Conservation (phyloP, 1,284 basidiomycete species). For the Psilocybe mexicana region DNA sequence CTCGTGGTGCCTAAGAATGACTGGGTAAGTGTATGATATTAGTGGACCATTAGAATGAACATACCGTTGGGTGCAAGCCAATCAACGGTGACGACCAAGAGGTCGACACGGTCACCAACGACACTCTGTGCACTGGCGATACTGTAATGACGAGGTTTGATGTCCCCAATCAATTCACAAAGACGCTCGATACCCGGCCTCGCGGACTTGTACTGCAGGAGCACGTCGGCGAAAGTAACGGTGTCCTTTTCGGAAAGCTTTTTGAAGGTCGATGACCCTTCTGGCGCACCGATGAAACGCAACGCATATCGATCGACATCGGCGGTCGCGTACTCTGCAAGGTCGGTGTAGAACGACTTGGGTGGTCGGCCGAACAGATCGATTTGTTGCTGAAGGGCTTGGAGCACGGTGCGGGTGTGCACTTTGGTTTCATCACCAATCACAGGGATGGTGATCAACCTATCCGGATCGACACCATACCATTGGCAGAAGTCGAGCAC, state of each 20-base stretch:
- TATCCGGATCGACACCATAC: constrained; percentile 87
- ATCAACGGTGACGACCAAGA: constrained; percentile 95
- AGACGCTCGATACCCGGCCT: constrained; percentile 79
- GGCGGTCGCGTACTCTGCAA: constrained; percentile 76
- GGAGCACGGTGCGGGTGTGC: constrained; percentile 93
- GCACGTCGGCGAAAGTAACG: constrained; percentile 89
- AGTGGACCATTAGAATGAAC: constrained; percentile 19
- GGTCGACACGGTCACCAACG: constrained; percentile 92
- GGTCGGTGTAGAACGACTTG: constrained; percentile 92
- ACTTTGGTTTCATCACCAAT: constrained; percentile 58
- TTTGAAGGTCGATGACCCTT: constrained; percentile 92
- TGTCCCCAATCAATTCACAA: constrained; percentile 89
- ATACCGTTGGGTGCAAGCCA: constrained; percentile 87
- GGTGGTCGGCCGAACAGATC: constrained; percentile 96
- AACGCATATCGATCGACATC: constrained; percentile 81
- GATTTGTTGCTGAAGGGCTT: constrained; percentile 94
- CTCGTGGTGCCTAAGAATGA: constrained; percentile 62
- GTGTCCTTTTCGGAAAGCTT: constrained; percentile 95
- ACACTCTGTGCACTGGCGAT: constrained; percentile 95
- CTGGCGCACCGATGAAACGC: constrained; percentile 91
- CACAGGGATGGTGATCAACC: constrained; percentile 82
- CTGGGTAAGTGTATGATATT: constrained; percentile 2
- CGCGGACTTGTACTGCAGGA: constrained; percentile 81
- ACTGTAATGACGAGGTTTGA: constrained; percentile 97
- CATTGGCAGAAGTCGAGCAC: constrained; percentile 88